Evolutionary conservation across 768 basidiomycete species (phyloP).

Genomic region (Serendipita sp.): DNA sequence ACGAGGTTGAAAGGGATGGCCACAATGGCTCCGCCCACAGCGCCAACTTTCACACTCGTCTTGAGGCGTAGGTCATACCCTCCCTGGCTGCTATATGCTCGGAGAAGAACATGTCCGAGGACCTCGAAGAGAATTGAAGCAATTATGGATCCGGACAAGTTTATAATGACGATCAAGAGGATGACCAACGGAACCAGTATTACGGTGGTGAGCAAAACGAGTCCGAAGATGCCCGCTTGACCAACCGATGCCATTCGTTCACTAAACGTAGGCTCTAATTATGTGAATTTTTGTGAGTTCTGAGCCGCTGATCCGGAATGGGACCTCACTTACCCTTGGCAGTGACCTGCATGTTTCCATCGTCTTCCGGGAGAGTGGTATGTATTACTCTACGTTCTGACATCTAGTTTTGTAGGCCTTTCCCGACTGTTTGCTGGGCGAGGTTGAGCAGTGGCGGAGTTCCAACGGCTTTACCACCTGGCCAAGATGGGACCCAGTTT

Average conservation of each 20-base stretch:
- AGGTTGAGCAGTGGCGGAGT: neutral
- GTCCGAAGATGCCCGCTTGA: neutral
- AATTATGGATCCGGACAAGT: neutral
- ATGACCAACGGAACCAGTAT: neutral
- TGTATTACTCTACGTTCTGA: neutral
- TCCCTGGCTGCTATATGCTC: neutral
- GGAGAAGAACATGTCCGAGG: neutral
- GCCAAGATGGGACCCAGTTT: neutral
- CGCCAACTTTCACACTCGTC: neutral
- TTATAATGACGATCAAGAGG: neutral
- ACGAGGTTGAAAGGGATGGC: slow-evolving; percentile 1
- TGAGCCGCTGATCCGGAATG: too few relatives aligned
- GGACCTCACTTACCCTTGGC: neutral
- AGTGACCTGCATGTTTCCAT: neutral
- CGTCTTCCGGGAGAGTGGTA: neutral
- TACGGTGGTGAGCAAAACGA: neutral
- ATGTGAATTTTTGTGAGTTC: too few relatives aligned
- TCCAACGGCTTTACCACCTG: neutral
- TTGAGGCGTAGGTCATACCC: neutral
- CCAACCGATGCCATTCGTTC: neutral
- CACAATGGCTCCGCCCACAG: neutral
- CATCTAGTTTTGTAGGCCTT: neutral
- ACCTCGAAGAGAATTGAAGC: neutral
- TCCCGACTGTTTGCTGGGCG: neutral
- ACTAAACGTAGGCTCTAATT: neutral